phyloP scores from a whole-genome alignment of 2,329 filamentous ascomycete species.

The Teratosphaeria pseudoeucalypti region DNA sequence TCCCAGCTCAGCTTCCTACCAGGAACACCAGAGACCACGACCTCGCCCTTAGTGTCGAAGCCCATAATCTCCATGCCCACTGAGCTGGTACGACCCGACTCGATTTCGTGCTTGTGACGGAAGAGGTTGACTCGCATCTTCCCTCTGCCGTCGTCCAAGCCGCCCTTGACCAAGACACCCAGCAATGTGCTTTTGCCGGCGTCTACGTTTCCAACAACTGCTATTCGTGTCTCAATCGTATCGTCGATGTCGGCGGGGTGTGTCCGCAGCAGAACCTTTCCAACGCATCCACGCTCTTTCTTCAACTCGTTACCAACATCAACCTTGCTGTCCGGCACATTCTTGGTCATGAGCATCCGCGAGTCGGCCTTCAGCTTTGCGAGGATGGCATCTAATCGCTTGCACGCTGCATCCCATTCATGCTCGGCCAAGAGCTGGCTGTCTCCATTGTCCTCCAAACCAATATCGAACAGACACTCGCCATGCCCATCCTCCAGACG shows the following conservation, averaged over 20 bases:
- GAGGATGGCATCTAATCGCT: conserved; percentile 55
- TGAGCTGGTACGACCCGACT: conserved; percentile 87
- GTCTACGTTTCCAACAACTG: conserved; percentile 94
- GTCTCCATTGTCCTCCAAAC: conserved; percentile 81
- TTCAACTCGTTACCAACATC: conserved; percentile 55
- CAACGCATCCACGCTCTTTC: conserved; percentile 65
- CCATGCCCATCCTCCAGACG: conserved; percentile 75
- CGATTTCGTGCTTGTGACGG: conserved; percentile 94
- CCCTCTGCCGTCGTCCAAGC: conserved; percentile 86
- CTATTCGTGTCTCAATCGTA: conserved; percentile 90
- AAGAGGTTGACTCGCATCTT: conserved; percentile 93
- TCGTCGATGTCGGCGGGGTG: conserved; percentile 66
- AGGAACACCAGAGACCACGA: conserved; percentile 70
- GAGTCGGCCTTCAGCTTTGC: conserved; percentile 60
- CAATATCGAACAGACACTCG: conserved; percentile 84
- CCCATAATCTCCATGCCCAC: conserved; percentile 99
- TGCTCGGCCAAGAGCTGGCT: conserved; percentile 64
- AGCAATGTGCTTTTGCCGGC: conserved; percentile 95
- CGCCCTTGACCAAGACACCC: conserved; percentile 89
- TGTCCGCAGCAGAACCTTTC: conserved; percentile 78
- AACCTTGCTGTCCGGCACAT: conserved; percentile 61
- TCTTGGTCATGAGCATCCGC: conserved; percentile 76
- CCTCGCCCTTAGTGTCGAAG: conserved; percentile 76
- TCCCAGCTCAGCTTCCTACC: conserved; percentile 91
- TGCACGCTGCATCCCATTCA: conserved; percentile 66